Evolutionary conservation across 1,284 basidiomycete genomes (phyloP).

Genomic region (Apiotrichum brassicae): DNA sequence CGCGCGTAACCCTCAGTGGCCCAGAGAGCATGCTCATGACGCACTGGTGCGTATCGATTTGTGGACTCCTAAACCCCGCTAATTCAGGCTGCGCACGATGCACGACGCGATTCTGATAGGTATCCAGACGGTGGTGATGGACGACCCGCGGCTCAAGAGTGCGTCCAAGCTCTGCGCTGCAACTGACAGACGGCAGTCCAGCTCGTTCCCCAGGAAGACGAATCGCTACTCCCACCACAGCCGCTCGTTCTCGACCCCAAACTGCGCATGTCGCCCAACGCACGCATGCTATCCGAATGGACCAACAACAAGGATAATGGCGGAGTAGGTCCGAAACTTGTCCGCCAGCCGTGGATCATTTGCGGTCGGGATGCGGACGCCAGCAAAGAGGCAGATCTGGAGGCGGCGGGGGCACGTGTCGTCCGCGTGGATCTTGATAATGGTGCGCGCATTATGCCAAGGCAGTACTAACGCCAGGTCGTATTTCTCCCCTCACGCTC

Average conservation of each 20-base stretch:
- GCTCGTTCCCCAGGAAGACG: slow-evolving; percentile 25
- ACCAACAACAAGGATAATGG: slow-evolving; percentile 6
- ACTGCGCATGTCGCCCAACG: slow-evolving; percentile 60
- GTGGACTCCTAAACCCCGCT: background rate
- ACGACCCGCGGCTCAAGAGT: slow-evolving; percentile 91
- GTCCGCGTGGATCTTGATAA: slow-evolving; percentile 41
- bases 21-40: slow-evolving; percentile 89
- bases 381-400: slow-evolving; percentile 24
- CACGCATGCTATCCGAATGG: slow-evolving; percentile 59
- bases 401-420: slow-evolving; percentile 41
- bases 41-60: slow-evolving; percentile 59
- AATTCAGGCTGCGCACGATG: slow-evolving; percentile 67
- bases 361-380: slow-evolving; percentile 43
- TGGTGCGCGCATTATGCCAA: slow-evolving; percentile 46
- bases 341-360: slow-evolving; percentile 70
- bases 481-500: slow-evolving; percentile 53
- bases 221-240: slow-evolving; percentile 52
- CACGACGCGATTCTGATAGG: slow-evolving; percentile 92
- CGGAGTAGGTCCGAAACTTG: slow-evolving; percentile 49
- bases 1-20: slow-evolving; percentile 76
- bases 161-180: slow-evolving; percentile 28
- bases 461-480: slow-evolving; percentile 33
- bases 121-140: slow-evolving; percentile 80
- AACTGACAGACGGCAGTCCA: slow-evolving; percentile 21
- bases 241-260: slow-evolving; percentile 78